phyloP scores from a whole-genome alignment of 2,329 filamentous ascomycete species.

The Penicillium hordei region DNA sequence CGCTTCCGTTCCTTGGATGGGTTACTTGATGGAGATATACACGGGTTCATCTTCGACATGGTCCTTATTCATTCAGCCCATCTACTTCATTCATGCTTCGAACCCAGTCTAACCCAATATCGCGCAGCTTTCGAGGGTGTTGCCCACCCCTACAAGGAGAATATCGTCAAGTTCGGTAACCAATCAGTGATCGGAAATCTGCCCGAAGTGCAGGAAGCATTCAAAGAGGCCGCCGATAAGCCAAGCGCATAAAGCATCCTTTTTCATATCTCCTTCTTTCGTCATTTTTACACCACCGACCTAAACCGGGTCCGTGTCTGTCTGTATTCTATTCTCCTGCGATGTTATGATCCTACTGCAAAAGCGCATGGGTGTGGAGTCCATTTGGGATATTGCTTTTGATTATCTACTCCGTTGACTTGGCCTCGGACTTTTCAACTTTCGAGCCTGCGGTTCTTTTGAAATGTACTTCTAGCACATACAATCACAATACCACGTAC shows the following conservation, averaged over 20 bases:
- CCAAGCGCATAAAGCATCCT: constrained; percentile 19
- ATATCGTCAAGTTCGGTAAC: constrained; percentile 72
- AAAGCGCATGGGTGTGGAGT: constrained; percentile 46
- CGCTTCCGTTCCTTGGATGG: neutral
- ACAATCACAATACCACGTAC: constrained; percentile 17
- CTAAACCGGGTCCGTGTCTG: constrained; percentile 7
- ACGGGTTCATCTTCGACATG: neutral
- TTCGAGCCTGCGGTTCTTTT: constrained; percentile 11
- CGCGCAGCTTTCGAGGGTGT: constrained; percentile 79
- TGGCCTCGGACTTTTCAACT: constrained; percentile 9
- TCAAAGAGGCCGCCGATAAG: constrained; percentile 31
- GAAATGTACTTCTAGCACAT: constrained; percentile 26
- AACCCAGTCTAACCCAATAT: constrained; percentile 13
- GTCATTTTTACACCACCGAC: constrained; percentile 2
- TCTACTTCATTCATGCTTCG: neutral
- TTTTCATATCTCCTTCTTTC: constrained; percentile 14
- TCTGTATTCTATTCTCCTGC: constrained; percentile 32
- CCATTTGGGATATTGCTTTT: constrained; percentile 26
- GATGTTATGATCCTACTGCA: constrained; percentile 31
- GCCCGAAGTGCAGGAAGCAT: constrained; percentile 39
- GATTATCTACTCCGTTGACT: constrained; percentile 15
- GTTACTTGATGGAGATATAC: neutral
- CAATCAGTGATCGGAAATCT: constrained; percentile 43
- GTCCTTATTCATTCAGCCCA: neutral
- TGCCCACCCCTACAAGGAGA: constrained; percentile 86